A percentile compares a stretch with the other conserved stretches of the same genome.
phyloP scores from a whole-genome alignment of 495 filamentous ascomycete genomes.

The Wilcoxina mikolae region DNA sequence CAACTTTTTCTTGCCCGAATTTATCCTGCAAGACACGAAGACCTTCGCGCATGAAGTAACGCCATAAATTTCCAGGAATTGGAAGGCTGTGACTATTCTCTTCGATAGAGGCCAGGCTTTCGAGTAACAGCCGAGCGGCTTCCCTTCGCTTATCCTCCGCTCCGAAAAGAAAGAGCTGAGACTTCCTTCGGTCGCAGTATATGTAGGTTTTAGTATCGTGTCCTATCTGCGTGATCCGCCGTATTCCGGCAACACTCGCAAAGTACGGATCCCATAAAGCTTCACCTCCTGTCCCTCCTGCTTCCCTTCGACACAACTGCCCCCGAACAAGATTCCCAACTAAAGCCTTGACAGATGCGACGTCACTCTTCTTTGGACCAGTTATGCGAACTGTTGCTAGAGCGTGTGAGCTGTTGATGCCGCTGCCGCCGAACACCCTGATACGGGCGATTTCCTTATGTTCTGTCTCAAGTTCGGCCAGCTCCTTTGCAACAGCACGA shows the following conservation, averaged over 20 bases:
- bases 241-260: constrained; percentile 8
- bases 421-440: constrained; percentile 10
- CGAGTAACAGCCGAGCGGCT: neutral
- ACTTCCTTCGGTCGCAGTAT: constrained; percentile 15
- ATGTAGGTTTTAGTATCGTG: constrained; percentile 14
- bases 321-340: constrained; percentile 15
- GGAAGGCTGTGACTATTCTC: constrained; percentile 13
- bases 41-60: constrained; percentile 13
- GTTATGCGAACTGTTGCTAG: constrained; percentile 14
- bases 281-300: neutral
- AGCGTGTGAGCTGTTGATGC: neutral
- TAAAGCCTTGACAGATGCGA: constrained; percentile 12
- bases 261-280: constrained; percentile 17
- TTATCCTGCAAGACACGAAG: constrained; percentile 6
- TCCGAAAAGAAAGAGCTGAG: constrained; percentile 14
- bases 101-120: constrained; percentile 6
- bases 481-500: constrained; percentile 14
- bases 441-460: constrained; percentile 7
- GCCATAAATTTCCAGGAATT: constrained; percentile 4
- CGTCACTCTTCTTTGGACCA: constrained; percentile 10
- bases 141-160: neutral
- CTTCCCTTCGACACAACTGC: constrained; percentile 7
- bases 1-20: constrained; percentile 12
- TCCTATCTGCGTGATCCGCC: constrained; percentile 4
- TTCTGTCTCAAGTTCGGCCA: constrained; percentile 6